These are phyloP conservation scores for Styphnolobium japonicum DNA, from an alignment of 306 rosid species.

Conservation along the genomic window DNA sequence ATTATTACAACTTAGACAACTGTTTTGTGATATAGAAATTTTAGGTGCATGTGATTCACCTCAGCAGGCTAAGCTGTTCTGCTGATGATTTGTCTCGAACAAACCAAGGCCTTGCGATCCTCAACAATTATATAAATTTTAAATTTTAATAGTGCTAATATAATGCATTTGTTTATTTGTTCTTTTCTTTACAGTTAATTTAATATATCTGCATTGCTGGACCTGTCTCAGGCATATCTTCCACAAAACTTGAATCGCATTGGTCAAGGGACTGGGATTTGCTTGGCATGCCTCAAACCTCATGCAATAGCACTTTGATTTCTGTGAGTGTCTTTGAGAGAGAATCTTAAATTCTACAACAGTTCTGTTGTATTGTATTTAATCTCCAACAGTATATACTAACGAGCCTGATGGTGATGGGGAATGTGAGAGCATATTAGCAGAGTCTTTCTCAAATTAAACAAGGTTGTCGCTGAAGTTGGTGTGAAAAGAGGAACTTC, in stretches of 20 bases:
- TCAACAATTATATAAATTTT: conserved; percentile 32
- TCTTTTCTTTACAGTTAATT: conserved; percentile 11
- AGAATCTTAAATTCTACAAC: conserved; percentile 58
- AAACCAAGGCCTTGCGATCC: conserved; percentile 62
- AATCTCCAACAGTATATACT: conserved; percentile 38
- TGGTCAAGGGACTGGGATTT: conserved; percentile 62
- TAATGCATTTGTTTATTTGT: conserved; percentile 25
- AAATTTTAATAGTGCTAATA: conserved; percentile 1
- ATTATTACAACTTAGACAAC: conserved; percentile 34
- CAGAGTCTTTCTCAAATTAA: conserved; percentile 41
- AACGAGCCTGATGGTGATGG: conserved; percentile 63
- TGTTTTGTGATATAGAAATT: conserved; percentile 32
- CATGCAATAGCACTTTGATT: conserved; percentile 60
- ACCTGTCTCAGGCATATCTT: conserved; percentile 60
- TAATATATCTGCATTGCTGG: conserved; percentile 44
- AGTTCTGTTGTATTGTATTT: conserved; percentile 27
- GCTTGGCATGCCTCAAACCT: conserved; percentile 81
- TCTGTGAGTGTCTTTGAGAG: conserved; percentile 45
- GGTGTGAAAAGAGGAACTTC: conserved; percentile 5
- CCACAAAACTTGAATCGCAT: conserved; percentile 62
- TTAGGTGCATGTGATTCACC: conserved; percentile 83
- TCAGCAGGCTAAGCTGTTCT: conserved; percentile 55
- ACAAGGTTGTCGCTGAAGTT: conserved; percentile 31
- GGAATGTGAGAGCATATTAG: conserved; percentile 65
- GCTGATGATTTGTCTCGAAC: conserved; percentile 59